Base-by-base conservation (phyloP, 306 rosid species). In the Fagus crenata region DNA sequence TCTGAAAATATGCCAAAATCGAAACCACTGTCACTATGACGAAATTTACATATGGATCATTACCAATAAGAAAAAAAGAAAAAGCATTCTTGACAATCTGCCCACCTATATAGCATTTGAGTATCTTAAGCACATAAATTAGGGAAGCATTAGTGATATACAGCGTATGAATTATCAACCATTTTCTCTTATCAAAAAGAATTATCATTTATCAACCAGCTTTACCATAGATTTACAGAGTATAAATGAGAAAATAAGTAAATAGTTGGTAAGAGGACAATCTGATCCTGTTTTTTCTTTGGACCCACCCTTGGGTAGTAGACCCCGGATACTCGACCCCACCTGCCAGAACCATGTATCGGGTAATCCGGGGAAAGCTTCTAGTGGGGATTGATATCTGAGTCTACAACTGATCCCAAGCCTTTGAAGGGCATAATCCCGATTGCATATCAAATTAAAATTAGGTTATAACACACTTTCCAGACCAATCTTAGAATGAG, bases 1-100 rank as follows among this genome's bases (percentile, higher is more conserved):
- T 77, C 41, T 41, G 31, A 72, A 64, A 49, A 81, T 51, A 84
- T 4, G 31, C 79, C 43, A 14, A 73, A 46, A 54, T 9, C 22
- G 63, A 83, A 74, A 46, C 18, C 59, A 31, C 4, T n/a, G 1
- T 6, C 28, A 58, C 3, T 2, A 49, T 46, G 22, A 46, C 12
- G 17, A 61, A 33, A 32, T 32, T 32, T 61, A 32, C 15, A 33
- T 5, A 15, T 61, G 22, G 8, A 32, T 39, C 53, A 70, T 7
- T 41, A 49, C 51, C 2, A 0, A 22, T 22, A 22, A 22, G 28
- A 22, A 22, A 22, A 22, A 22, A 22, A 22, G 28, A 22, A 22
- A 22, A 22, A 22, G 36, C 54, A 18, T 74, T 49, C 22, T 22
- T 59, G 39, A 64, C 22, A 63, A 64, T 6, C 69, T 6, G 8